These are phyloP conservation scores for Epicoccum sorghinum DNA, from an alignment of 2,329 filamentous ascomycete species.

Conservation along the genomic window DNA sequence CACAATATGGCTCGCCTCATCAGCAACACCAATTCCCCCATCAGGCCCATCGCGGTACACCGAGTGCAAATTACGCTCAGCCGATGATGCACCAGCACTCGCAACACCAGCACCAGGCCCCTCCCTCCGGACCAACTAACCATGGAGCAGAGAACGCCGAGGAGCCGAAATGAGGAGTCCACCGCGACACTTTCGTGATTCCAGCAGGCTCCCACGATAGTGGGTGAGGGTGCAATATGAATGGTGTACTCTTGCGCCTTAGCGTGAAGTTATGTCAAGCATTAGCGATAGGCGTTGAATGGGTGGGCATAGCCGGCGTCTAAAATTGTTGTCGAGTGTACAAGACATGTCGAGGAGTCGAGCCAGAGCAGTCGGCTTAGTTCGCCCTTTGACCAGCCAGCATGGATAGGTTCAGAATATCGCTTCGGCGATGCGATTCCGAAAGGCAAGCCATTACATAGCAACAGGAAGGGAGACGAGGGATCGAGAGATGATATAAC, in stretches of 20 bases:
- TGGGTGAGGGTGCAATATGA: conserved; percentile 13
- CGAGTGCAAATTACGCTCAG: conserved; percentile 49
- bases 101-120: conserved; percentile 45
- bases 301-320: conserved; percentile 29
- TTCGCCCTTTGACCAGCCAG: background rate
- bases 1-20: conserved; percentile 48
- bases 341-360: background rate
- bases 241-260: conserved; percentile 39
- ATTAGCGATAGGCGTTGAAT: conserved; percentile 48
- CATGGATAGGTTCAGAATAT: background rate
- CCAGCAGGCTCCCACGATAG: conserved; percentile 6
- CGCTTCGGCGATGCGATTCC: background rate
- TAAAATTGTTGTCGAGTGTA: conserved; percentile 2
- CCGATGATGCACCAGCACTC: conserved; percentile 52
- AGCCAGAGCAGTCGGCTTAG: background rate
- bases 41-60: conserved; percentile 47
- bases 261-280: conserved; percentile 36
- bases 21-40: conserved; percentile 50
- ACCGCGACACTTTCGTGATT: conserved; percentile 18
- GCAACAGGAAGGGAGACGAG: background rate
- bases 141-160: conserved; percentile 43
- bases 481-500: conserved; percentile 1
- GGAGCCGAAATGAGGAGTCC: conserved; percentile 46
- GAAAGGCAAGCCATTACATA: background rate
- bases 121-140: conserved; percentile 42